Evolutionary conservation across 805 yeast genomes (phyloP).

Genomic region (Torulaspora franciscae): DNA sequence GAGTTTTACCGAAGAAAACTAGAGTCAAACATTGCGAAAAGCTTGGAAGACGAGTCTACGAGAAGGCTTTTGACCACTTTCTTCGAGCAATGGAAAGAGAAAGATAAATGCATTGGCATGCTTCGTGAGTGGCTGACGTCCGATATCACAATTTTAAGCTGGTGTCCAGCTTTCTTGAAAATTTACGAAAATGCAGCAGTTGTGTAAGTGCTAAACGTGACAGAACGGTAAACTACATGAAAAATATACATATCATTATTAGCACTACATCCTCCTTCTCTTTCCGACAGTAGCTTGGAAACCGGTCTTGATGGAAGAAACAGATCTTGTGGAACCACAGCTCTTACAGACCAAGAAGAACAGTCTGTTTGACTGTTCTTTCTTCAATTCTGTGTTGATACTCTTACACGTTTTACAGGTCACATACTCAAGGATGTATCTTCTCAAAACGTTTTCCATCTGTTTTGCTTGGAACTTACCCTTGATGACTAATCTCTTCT

Average conservation of each 20-base stretch:
- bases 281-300: slow-evolving; percentile 97
- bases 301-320: slow-evolving; percentile 96
- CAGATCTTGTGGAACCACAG: slow-evolving; percentile 97
- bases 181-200: slow-evolving; percentile 39
- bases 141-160: slow-evolving; percentile 51
- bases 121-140: slow-evolving; percentile 51
- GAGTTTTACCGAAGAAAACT: slow-evolving; percentile 43
- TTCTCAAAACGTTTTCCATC: slow-evolving; percentile 91
- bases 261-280: slow-evolving; percentile 57
- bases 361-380: slow-evolving; percentile 93
- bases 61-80: slow-evolving; percentile 26
- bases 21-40: slow-evolving; percentile 23
- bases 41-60: slow-evolving; percentile 31
- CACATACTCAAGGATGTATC: slow-evolving; percentile 95
- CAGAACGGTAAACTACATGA: slow-evolving; percentile 12
- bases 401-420: slow-evolving; percentile 99
- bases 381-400: slow-evolving; percentile 90
- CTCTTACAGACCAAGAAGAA: slow-evolving; percentile 96
- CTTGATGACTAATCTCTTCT: slow-evolving; percentile 91
- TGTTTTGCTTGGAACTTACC: slow-evolving; percentile 98
- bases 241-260: slow-evolving; percentile 2
- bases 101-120: slow-evolving; percentile 33
- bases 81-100: slow-evolving; percentile 24
- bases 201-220: slow-evolving; percentile 6
- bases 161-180: slow-evolving; percentile 68